Base-by-base conservation (phyloP, 2,329 filamentous ascomycete genomes). In the Botryotinia globosa region DNA sequence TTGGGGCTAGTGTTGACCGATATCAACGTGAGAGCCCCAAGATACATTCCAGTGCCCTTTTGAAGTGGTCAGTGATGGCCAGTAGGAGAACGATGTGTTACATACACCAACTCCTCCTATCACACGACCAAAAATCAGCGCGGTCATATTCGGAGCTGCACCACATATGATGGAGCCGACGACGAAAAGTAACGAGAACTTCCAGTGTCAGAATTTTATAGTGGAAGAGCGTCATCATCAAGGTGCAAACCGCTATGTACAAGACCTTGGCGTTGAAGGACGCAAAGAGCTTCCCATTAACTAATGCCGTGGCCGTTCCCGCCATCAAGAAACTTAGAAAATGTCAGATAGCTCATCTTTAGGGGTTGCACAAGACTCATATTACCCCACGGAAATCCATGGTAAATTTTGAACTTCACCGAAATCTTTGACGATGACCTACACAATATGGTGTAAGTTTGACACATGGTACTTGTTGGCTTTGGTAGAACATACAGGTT, bases 91-190 rank as follows among this genome's bases (percentile, higher is more conserved):
- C 2, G 3, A 18, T 56, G 7, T 56, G 7, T 56, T n/a, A 42
- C 48, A n/a, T 68, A 68, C 65, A 1, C 85, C 84, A 25, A 83
- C 76, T 51, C 85, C 85, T 54, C 81, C 81, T 54, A 85, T 79
- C 22, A 81, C 84, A 10, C 85, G 81, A 5, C 85, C 85, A 16
- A 85, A 77, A 72, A 88, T 87, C 25, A 88, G 75, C n/a, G 83
- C 83, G 70, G 83, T 77, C 79, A 81, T 81, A 16, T 70, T 80
- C 12, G 81, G 80, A 25, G 81, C 81, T 3, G 78, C 77, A 44
- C 79, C 81, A 67, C 81, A 82, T 20, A 82, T 62, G 1, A 79
- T 77, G 10, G 79, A 81, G 12, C 81, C 81, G 16, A 81, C 72
- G 68, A 79, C 78, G 45, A 80, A 80, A 22, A 80, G 67, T 16